Base-by-base conservation (phyloP, 768 basidiomycete genomes). In the Pisolithus orientalis region DNA sequence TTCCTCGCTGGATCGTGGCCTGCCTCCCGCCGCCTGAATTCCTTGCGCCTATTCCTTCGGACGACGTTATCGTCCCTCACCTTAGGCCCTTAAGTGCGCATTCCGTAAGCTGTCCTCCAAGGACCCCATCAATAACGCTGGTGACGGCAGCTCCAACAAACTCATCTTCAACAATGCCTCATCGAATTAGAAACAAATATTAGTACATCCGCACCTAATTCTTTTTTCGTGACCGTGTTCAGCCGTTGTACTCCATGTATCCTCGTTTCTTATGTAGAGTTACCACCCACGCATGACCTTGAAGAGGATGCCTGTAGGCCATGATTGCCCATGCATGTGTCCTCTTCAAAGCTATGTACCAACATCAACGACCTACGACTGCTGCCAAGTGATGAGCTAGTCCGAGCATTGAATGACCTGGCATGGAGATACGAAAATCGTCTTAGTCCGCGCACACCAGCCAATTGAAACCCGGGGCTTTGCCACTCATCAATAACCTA, bases 91-190 rank as follows among this genome's bases (percentile, higher is more conserved):
- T 55, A 96, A 91, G 84, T 71, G 77, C 53, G 87, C 87, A 6
- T 57, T 98, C 29, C 39, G 89, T 31, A 69, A 66, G 2, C 74
- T 97, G 5, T 69, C 86, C 13, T 85, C 75, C 51, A 60, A 64
- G 46, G 79, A 69, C 47, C 40, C 76, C n/a, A 72, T 96, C 10
- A 27, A 51, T 0, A 74, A 78, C 9, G 55, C 71, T 8, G 81
- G 81, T 2, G 50, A 57, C 1, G 68, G 77, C 46, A 85, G 88
- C 3, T 71, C 78, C 39, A 92, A 94, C 73, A 56, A 82, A 65
- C 74, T 94, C 62, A 78, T 89, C 57, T 93, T 80, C 74, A 92
- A 92, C 75, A 92, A 91, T 58, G 84, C 79, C 6, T 88, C 87
- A 6, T 48, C 42, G 2, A 61, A 49, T 63, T 25, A 27, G 43